Evolutionary conservation across 2,329 filamentous ascomycete genomes (phyloP).

Genomic region (Microascus cirrosus): DNA sequence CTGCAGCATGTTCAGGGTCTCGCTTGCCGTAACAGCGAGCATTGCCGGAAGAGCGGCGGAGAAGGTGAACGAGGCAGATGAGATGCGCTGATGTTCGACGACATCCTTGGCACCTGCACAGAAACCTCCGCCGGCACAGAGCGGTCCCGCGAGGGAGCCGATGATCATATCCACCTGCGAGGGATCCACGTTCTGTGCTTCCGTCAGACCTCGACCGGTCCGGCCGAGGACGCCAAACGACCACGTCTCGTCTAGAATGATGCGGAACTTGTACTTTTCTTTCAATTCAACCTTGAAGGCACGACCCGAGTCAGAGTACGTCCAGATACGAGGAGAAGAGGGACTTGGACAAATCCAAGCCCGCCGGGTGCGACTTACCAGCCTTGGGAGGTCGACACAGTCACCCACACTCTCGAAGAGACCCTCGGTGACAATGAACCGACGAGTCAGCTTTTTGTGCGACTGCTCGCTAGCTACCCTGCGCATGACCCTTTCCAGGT

Average conservation of each 20-base stretch:
- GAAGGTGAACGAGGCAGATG: constrained; percentile 85
- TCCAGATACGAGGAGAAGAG: neutral
- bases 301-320: neutral
- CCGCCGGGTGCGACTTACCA: constrained; percentile 41
- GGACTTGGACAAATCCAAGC: too few species aligned
- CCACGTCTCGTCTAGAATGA: constrained; percentile 96
- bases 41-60: constrained; percentile 91
- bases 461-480: constrained; percentile 82
- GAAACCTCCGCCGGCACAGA: constrained; percentile 91
- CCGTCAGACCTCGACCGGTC: constrained; percentile 84
- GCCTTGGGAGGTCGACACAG: constrained; percentile 69
- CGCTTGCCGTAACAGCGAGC: constrained; percentile 88
- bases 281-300: constrained; percentile 60
- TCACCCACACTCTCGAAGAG: constrained; percentile 88
- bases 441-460: constrained; percentile 73
- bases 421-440: constrained; percentile 94
- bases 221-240: constrained; percentile 91
- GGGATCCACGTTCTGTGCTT: constrained; percentile 92
- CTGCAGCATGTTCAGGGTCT: constrained; percentile 78
- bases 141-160: constrained; percentile 77
- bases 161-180: constrained; percentile 95
- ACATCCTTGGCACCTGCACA: constrained; percentile 87
- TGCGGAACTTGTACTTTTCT: constrained; percentile 92
- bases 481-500: constrained; percentile 75
- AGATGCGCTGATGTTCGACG: constrained; percentile 91